Evolutionary conservation across 2,329 filamentous ascomycete species (phyloP).

Genomic region (Teratosphaeria viscida): DNA sequence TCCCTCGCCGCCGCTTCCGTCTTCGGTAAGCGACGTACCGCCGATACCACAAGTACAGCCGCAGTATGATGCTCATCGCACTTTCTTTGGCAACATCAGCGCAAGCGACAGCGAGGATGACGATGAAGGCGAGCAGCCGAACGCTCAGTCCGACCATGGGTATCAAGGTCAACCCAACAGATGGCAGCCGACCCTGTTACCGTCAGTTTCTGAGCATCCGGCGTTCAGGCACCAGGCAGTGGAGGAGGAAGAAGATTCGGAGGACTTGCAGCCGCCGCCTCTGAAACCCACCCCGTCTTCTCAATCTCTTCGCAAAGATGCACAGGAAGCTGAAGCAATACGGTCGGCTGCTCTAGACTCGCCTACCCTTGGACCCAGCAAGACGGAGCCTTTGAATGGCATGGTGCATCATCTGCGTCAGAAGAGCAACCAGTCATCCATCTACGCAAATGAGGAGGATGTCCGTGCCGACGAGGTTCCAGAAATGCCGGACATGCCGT

Average conservation of each 20-base stretch:
- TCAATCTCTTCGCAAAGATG: slow-evolving; percentile 9
- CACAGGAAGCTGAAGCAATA: slow-evolving; percentile 7
- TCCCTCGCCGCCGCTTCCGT: slow-evolving; percentile 9
- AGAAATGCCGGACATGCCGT: slow-evolving; percentile 14
- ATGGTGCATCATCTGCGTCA: slow-evolving; percentile 61
- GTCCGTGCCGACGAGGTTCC: slow-evolving; percentile 28
- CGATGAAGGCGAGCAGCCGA: slow-evolving; percentile 15
- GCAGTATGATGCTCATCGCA: slow-evolving; percentile 22
- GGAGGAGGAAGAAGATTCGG: slow-evolving; percentile 18
- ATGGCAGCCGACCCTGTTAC: slow-evolving; percentile 23
- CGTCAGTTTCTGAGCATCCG: slow-evolving; percentile 27
- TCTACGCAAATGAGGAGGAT: slow-evolving; percentile 47
- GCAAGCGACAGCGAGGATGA: slow-evolving; percentile 31
- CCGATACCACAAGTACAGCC: slow-evolving; percentile 6
- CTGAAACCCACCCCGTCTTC: slow-evolving; percentile 8
- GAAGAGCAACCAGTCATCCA: slow-evolving; percentile 70
- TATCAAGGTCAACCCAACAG: slow-evolving; percentile 15
- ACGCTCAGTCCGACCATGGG: slow-evolving; percentile 13
- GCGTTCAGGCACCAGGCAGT: slow-evolving; percentile 13
- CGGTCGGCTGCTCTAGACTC: slow-evolving; percentile 47
- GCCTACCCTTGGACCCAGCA: slow-evolving; percentile 62
- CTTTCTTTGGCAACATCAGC: slow-evolving; percentile 30
- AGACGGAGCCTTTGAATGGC: slow-evolving; percentile 50
- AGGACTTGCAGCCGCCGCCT: slow-evolving; percentile 11
- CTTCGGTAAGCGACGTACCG: slow-evolving; percentile 5